These are phyloP conservation scores for Cystofilobasidium bisporidii DNA, from an alignment of 768 basidiomycete species.

Conservation along the genomic window DNA sequence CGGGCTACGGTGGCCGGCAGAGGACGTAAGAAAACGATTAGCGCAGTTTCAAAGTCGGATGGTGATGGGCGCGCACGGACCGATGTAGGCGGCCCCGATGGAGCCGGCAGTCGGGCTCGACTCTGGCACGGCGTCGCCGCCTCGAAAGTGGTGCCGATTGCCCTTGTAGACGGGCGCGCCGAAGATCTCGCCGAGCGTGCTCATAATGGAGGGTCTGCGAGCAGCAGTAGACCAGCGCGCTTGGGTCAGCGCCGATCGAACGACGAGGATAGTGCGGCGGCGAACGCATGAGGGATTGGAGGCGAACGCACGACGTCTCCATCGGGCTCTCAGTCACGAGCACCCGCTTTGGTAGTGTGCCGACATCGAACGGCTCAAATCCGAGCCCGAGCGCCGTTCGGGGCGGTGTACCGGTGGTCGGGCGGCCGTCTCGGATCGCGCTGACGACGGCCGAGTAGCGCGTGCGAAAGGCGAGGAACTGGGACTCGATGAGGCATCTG, in stretches of 20 bases:
- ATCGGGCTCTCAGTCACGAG: slow-evolving; percentile 51
- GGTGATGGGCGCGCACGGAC: background rate
- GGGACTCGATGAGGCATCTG: slow-evolving; percentile 65
- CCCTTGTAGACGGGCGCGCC: slow-evolving; percentile 58
- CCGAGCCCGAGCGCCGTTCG: slow-evolving; percentile 50
- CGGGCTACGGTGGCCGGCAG: background rate
- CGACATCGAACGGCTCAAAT: slow-evolving; percentile 69
- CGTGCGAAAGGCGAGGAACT: slow-evolving; percentile 68
- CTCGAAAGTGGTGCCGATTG: no score
- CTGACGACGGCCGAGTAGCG: slow-evolving; percentile 51
- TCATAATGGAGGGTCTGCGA: slow-evolving; percentile 68
- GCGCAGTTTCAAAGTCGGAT: background rate
- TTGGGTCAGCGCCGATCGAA: background rate
- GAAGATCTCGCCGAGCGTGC: slow-evolving; percentile 71
- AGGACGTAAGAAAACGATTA: background rate
- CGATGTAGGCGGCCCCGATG: slow-evolving; percentile 9
- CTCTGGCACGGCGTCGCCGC: background rate
- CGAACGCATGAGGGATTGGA: background rate
- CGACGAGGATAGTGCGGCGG: no score
- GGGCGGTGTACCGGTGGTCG: slow-evolving; percentile 32
- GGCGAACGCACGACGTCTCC: background rate
- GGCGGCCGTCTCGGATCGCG: background rate
- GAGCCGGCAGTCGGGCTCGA: background rate
- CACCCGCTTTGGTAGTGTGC: slow-evolving; percentile 56
- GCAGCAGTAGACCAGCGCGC: background rate